Conservation (phyloP, 2,329 filamentous ascomycete species). For the Leptodontidium sp. region DNA sequence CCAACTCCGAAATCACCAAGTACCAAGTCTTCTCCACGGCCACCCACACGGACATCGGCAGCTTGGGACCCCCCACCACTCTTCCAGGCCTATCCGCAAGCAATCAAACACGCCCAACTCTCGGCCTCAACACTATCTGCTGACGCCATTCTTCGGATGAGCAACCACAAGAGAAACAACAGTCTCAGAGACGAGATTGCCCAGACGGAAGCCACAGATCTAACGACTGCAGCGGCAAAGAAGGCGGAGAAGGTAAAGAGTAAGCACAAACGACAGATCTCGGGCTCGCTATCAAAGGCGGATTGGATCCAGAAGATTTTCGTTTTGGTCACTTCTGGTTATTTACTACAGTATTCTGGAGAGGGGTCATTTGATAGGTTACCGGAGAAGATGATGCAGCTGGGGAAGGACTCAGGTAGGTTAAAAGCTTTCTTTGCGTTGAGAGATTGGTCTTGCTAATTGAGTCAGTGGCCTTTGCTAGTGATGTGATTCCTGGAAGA, state of each 20-base stretch:
- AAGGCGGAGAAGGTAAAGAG: conserved; percentile 56
- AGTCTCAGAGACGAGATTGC: conserved; percentile 51
- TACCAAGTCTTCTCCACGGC: conserved; percentile 29
- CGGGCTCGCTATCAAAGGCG: conserved; percentile 52
- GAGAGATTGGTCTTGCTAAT: conserved; percentile 9
- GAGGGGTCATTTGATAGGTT: conserved; percentile 74
- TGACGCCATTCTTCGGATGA: conserved; percentile 72
- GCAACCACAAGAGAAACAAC: conserved; percentile 59
- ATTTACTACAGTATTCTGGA: conserved; percentile 76
- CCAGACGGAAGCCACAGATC: conserved; percentile 33
- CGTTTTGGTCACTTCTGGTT: conserved; percentile 73
- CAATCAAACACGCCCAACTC: conserved; percentile 77
- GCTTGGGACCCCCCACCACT: conserved; percentile 76
- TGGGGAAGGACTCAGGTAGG: conserved; percentile 69
- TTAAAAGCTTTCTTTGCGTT: not conserved
- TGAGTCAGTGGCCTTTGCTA: conserved; percentile 79
- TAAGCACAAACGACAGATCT: conserved; percentile 47
- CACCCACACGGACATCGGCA: conserved; percentile 36
- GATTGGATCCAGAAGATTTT: conserved; percentile 79
- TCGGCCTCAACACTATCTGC: conserved; percentile 72
- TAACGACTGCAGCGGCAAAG: conserved; percentile 32
- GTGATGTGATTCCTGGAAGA: conserved; percentile 79
- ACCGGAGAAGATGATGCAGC: conserved; percentile 76
- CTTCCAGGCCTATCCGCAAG: conserved; percentile 87
- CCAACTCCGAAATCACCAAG: conserved; percentile 36